Percentiles rank a stretch among this genome's conserved stretches.
These are phyloP conservation scores for Pinus tabuliformis DNA, from an alignment of 75 land plant genomes.

Conservation along the genomic window DNA sequence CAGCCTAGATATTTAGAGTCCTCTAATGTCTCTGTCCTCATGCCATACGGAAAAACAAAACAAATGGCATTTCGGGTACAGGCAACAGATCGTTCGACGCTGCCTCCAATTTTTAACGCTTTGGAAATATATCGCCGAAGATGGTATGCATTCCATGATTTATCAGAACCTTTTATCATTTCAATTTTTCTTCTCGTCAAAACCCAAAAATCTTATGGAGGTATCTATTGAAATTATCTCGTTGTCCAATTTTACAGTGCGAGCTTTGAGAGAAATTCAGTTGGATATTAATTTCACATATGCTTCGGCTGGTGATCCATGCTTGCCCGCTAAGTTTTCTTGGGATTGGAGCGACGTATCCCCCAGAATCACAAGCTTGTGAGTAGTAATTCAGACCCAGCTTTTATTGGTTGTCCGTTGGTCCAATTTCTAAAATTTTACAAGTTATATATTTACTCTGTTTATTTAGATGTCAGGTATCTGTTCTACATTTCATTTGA, in stretches of 20 bases:
- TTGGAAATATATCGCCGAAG: neutral
- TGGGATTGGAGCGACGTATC: neutral
- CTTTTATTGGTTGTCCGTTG: too few relatives aligned
- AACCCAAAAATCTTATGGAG: too few relatives aligned
- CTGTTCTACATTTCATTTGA: too few relatives aligned
- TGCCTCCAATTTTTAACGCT: slow-evolving; percentile 1
- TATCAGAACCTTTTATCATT: too few relatives aligned
- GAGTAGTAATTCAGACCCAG: neutral
- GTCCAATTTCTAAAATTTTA: too few relatives aligned
- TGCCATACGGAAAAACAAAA: neutral
- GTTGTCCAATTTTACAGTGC: too few relatives aligned
- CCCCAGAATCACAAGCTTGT: neutral
- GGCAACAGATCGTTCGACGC: neutral
- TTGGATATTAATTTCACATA: neutral
- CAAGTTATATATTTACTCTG: too few relatives aligned
- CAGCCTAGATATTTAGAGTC: neutral
- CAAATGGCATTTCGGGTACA: neutral
- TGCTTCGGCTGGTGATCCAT: neutral
- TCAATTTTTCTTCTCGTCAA: too few relatives aligned
- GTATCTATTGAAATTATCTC: too few relatives aligned
- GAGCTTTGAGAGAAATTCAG: neutral
- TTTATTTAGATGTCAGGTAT: too few relatives aligned
- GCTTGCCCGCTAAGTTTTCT: neutral
- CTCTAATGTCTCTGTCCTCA: neutral
- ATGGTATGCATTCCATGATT: neutral